Conservation (phyloP, 2,329 filamentous ascomycete species). For the Aspergillus latus region DNA sequence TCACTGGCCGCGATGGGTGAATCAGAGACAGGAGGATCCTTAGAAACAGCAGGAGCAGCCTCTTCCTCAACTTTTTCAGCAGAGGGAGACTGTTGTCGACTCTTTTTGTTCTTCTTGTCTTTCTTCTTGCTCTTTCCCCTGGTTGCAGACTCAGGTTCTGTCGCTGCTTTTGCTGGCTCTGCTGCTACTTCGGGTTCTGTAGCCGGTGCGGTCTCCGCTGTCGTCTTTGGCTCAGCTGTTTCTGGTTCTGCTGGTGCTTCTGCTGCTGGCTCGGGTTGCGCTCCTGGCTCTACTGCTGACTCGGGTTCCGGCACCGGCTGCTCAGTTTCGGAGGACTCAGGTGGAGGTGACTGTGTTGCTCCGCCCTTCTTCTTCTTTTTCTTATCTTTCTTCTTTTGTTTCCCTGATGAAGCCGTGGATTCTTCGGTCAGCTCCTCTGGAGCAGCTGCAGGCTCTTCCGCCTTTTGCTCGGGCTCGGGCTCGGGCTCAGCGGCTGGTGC, state of each 20-base stretch:
- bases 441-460: background rate
- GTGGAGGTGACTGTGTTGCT: background rate
- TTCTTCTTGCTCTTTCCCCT: background rate
- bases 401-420: background rate
- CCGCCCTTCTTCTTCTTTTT: background rate
- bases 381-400: background rate
- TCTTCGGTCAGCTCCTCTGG: background rate
- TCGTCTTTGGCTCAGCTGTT: slow-evolving; percentile 1
- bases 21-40: slow-evolving; percentile 15
- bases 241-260: slow-evolving; percentile 12
- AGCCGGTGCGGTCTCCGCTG: background rate
- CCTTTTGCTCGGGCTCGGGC: background rate
- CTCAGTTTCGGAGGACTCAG: background rate
- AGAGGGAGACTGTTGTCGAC: background rate
- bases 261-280: background rate
- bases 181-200: background rate
- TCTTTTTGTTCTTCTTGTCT: slow-evolving; percentile 1
- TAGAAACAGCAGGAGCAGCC: background rate
- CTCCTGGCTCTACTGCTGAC: background rate
- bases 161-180: background rate
- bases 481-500: background rate
- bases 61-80: slow-evolving; percentile 8
- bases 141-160: background rate
- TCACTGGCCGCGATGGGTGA: slow-evolving; percentile 2
- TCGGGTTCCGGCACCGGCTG: background rate